phyloP scores from a whole-genome alignment of 176 grass and related monocot species.

The Tillandsia fasciculata region DNA sequence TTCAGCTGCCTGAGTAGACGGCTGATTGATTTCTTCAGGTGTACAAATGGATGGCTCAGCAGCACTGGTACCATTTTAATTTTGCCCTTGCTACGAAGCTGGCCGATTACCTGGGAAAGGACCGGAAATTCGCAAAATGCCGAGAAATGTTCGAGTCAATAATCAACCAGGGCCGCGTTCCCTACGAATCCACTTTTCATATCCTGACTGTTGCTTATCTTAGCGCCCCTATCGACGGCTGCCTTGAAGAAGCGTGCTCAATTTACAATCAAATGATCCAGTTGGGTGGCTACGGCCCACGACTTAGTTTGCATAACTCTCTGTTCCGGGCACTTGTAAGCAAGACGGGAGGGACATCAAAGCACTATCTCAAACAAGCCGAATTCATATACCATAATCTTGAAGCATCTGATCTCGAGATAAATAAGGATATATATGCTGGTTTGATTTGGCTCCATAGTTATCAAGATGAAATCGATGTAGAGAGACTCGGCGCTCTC shows the following conservation, averaged over 20 bases:
- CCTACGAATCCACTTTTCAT: slow-evolving; percentile 90
- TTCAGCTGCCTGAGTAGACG: slow-evolving; percentile 21
- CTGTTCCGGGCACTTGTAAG: slow-evolving; percentile 66
- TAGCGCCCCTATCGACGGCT: slow-evolving; percentile 38
- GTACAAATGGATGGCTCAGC: slow-evolving; percentile 78
- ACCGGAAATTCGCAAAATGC: slow-evolving; percentile 73
- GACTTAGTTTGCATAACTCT: slow-evolving; percentile 76
- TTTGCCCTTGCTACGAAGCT: slow-evolving; percentile 77
- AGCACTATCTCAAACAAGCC: slow-evolving; percentile 78
- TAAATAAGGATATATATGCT: slow-evolving; percentile 65
- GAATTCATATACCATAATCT: slow-evolving; percentile 89
- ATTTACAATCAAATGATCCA: slow-evolving; percentile 98
- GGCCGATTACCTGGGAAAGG: slow-evolving; percentile 76
- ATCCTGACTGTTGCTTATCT: slow-evolving; percentile 75
- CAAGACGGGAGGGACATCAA: slow-evolving; percentile 59
- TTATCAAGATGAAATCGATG: slow-evolving; percentile 86
- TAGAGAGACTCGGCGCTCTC: slow-evolving; percentile 52
- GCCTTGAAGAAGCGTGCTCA: slow-evolving; percentile 65
- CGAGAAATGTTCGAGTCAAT: slow-evolving; percentile 60
- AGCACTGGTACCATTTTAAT: slow-evolving; percentile 84
- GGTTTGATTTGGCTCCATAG: slow-evolving; percentile 97
- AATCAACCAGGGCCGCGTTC: slow-evolving; percentile 68
- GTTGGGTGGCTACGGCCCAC: slow-evolving; percentile 67
- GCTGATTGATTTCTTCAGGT: slow-evolving; percentile 64
- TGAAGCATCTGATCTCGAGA: slow-evolving; percentile 47